phyloP scores from a whole-genome alignment of 495 filamentous ascomycete species.

The Penicillium macrosclerotiorum region DNA sequence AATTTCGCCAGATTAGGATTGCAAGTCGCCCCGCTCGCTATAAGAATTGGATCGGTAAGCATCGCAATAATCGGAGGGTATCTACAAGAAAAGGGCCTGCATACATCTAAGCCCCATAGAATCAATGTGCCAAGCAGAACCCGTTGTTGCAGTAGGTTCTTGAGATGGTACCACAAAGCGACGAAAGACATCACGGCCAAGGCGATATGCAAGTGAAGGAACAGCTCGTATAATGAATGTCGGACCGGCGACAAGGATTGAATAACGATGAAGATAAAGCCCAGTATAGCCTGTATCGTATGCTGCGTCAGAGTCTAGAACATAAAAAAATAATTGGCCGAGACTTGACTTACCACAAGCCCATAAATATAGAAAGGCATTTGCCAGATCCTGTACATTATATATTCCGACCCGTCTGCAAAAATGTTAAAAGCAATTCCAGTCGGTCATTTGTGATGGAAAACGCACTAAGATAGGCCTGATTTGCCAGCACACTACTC shows the following conservation, averaged over 20 bases:
- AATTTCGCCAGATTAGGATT: constrained; percentile 61
- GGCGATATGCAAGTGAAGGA: constrained; percentile 54
- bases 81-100: no score
- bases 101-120: constrained; percentile 41
- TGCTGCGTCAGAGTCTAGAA: no score
- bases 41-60: constrained; percentile 19
- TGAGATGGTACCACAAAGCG: constrained; percentile 54
- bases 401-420: constrained; percentile 24
- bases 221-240: constrained; percentile 59
- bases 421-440: not conserved
- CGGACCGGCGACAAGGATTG: constrained; percentile 52
- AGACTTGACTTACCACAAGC: constrained; percentile 38
- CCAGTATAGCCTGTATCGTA: constrained; percentile 37
- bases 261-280: constrained; percentile 48
- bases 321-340: no score
- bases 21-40: constrained; percentile 55
- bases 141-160: constrained; percentile 39
- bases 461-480: constrained; percentile 28
- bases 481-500: constrained; percentile 29
- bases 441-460: not conserved
- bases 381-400: constrained; percentile 31
- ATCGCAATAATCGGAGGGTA: constrained; percentile 13
- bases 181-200: constrained; percentile 47
- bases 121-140: constrained; percentile 39
- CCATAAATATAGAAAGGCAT: constrained; percentile 36